Evolutionary conservation across 805 yeast genomes (phyloP).

Genomic region (Metschnikowia lunata): DNA sequence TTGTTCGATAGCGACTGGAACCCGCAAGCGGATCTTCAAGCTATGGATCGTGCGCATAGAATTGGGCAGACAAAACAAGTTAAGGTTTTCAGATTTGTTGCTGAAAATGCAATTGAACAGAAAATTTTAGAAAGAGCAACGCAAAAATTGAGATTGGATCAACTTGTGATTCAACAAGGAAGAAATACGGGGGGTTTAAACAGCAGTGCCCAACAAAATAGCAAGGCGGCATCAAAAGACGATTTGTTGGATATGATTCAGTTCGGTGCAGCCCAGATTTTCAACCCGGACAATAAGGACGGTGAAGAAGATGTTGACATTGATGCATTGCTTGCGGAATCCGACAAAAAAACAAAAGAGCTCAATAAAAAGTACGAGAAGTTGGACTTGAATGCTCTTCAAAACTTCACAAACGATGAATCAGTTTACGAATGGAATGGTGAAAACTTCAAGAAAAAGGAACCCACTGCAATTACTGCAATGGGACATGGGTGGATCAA

Average conservation of each 20-base stretch:
- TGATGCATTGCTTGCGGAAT: slow-evolving; percentile 54
- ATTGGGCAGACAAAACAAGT: slow-evolving; percentile 85
- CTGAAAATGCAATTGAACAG: slow-evolving; percentile 81
- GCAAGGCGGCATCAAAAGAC: slow-evolving; percentile 52
- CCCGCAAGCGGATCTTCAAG: slow-evolving; percentile 85
- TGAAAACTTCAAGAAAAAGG: slow-evolving; percentile 64
- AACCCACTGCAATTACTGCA: slow-evolving; percentile 44
- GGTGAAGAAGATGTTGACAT: slow-evolving; percentile 52
- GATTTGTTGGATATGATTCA: slow-evolving; percentile 80
- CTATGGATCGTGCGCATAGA: slow-evolving; percentile 88
- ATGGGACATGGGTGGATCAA: slow-evolving; percentile 68
- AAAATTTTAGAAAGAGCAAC: slow-evolving; percentile 79
- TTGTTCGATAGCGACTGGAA: slow-evolving; percentile 83
- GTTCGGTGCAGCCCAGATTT: slow-evolving; percentile 71
- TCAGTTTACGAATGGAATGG: slow-evolving; percentile 88
- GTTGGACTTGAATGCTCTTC: slow-evolving; percentile 71
- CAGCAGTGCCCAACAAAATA: slow-evolving; percentile 29
- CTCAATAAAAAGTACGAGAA: slow-evolving; percentile 60
- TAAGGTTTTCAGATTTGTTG: slow-evolving; percentile 69
- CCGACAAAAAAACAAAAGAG: slow-evolving; percentile 61
- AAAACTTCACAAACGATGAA: slow-evolving; percentile 63
- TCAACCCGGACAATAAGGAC: slow-evolving; percentile 28
- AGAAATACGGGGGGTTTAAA: slow-evolving; percentile 32
- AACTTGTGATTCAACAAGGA: slow-evolving; percentile 79
- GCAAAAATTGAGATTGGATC: slow-evolving; percentile 73